Percentiles rank a stretch among this genome's conserved stretches.
phyloP scores from a whole-genome alignment of 306 rosid species.

The Vigna radiata region DNA sequence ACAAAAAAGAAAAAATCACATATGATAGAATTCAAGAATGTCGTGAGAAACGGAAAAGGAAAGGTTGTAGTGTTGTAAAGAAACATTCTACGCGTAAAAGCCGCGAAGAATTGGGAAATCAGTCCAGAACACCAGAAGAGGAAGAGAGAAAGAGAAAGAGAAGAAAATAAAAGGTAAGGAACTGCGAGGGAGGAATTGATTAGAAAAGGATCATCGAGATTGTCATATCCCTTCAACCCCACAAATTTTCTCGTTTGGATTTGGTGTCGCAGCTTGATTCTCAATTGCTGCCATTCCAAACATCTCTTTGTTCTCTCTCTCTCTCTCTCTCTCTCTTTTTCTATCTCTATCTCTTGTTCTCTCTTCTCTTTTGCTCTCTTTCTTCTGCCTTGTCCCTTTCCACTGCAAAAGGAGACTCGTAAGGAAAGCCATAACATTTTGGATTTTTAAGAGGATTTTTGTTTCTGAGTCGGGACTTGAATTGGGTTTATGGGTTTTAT shows the following conservation, averaged over 20 bases:
- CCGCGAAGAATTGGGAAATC: too few species aligned
- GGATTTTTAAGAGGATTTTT: constrained; percentile 27
- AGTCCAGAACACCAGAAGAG: too few species aligned
- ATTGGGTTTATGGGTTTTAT: constrained; percentile 45
- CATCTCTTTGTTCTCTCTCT: constrained; percentile 19
- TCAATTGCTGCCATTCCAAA: constrained; percentile 49
- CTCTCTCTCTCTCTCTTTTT: neutral
- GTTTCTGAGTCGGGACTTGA: constrained; percentile 32
- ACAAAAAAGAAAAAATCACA: too few species aligned
- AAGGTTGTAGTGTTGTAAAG: too few species aligned
- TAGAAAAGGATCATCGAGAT: constrained; percentile 42
- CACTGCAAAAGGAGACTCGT: constrained; percentile 26
- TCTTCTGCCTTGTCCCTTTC: constrained; percentile 37
- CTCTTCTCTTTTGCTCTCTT: constrained; percentile 8
- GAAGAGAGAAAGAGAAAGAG: too few species aligned
- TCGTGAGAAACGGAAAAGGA: too few species aligned
- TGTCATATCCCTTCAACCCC: constrained; percentile 54
- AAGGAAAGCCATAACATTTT: constrained; percentile 40
- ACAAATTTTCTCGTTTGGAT: constrained; percentile 47
- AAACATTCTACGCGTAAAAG: too few species aligned
- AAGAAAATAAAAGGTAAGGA: too few species aligned
- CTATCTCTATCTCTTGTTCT: neutral
- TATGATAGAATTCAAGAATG: too few species aligned
- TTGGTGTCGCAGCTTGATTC: constrained; percentile 53
- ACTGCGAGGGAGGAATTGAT: constrained; percentile 1